These are phyloP conservation scores for Zygnema cylindricum DNA, from an alignment of 139 green algal species.

Conservation along the genomic window DNA sequence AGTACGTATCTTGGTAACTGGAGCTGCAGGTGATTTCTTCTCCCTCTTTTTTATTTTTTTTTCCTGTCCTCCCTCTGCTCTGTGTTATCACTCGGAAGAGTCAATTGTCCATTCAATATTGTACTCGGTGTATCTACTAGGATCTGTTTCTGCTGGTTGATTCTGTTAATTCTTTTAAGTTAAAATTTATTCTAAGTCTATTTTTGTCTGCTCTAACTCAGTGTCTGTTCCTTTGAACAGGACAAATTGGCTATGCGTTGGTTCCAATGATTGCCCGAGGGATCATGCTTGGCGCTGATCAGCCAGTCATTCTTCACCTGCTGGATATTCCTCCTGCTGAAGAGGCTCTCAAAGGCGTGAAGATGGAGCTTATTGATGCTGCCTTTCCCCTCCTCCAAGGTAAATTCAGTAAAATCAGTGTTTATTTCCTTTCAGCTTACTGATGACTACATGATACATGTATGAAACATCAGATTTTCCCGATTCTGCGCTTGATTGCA, in stretches of 20 bases:
- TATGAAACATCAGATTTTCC: conserved; percentile 23
- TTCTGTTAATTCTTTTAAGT: neutral
- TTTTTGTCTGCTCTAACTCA: neutral
- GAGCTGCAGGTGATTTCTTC: conserved; percentile 25
- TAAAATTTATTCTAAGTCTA: conserved; percentile 2
- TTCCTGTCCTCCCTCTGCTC: neutral
- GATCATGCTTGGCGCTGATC: conserved; percentile 81
- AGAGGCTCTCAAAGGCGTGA: conserved; percentile 82
- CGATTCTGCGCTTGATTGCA: too few species aligned
- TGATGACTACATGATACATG: neutral
- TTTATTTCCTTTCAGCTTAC: neutral
- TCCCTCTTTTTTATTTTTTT: neutral
- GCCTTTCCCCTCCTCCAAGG: conserved; percentile 88
- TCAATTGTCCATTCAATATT: too few species aligned
- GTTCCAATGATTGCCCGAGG: conserved; percentile 82
- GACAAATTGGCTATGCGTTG: conserved; percentile 93
- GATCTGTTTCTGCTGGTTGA: neutral
- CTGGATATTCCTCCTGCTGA: conserved; percentile 89
- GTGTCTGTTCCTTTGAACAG: conserved; percentile 65
- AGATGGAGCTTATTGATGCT: conserved; percentile 93
- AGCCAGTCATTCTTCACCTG: conserved; percentile 92
- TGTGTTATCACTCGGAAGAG: neutral
- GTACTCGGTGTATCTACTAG: neutral
- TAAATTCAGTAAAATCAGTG: conserved; percentile 7
- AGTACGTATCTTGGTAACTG: conserved; percentile 50